Evolutionary conservation across 768 basidiomycete species (phyloP).

Genomic region (Royoungia palumana): DNA sequence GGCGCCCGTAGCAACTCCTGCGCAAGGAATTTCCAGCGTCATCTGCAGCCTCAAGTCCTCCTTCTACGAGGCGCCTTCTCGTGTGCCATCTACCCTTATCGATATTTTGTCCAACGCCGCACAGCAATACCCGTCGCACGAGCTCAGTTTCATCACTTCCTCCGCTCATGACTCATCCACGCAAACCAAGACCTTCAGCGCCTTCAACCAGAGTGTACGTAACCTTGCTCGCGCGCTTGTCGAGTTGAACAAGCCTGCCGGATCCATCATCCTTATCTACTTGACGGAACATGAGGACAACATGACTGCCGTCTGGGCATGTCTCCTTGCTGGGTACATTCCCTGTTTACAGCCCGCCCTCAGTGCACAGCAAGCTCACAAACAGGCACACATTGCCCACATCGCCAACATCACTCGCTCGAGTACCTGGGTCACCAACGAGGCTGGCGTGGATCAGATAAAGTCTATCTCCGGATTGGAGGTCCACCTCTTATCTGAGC

Average conservation of each 20-base stretch:
- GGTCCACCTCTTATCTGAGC: constrained; percentile 16
- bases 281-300: constrained; percentile 34
- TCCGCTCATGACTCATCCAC: constrained; percentile 30
- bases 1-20: too few relatives aligned
- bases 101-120: constrained; percentile 23
- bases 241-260: constrained; percentile 21
- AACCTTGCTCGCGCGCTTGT: background rate
- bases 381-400: constrained; percentile 29
- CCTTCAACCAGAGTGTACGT: constrained; percentile 9
- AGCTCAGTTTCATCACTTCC: constrained; percentile 28
- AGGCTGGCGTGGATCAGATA: constrained; percentile 20
- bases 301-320: constrained; percentile 32
- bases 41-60: constrained; percentile 8
- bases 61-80: background rate
- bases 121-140: constrained; percentile 19
- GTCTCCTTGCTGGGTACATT: constrained; percentile 29
- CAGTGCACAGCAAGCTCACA: constrained; percentile 32
- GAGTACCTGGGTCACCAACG: constrained; percentile 31
- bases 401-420: constrained; percentile 30
- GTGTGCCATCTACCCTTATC: constrained; percentile 21
- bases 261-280: constrained; percentile 28
- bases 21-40: background rate
- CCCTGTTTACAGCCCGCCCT: constrained; percentile 33
- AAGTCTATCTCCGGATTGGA: constrained; percentile 18
- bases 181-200: constrained; percentile 22